Percentiles rank a stretch among this genome's conserved stretches.
Evolutionary conservation across 2,329 filamentous ascomycete genomes (phyloP).

Genomic region (Talaromyces sp.): DNA sequence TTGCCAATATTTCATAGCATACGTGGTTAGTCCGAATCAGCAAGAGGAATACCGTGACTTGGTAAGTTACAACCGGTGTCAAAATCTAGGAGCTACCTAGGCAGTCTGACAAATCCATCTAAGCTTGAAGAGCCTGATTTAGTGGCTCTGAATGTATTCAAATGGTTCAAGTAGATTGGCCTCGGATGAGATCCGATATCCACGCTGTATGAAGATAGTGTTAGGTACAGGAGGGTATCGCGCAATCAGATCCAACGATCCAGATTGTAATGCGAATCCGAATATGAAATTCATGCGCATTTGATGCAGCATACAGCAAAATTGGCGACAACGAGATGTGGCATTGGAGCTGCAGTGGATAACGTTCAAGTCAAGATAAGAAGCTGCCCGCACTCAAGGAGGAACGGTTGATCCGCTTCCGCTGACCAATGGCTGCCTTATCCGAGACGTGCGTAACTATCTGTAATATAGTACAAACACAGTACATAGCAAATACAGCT

Average conservation of each 20-base stretch:
- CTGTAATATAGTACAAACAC: neutral
- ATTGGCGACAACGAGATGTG: neutral
- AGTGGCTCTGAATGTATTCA: neutral
- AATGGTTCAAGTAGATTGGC: neutral
- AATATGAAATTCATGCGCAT: neutral
- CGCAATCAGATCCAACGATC: no score
- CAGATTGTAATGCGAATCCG: neutral
- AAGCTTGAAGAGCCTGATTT: neutral
- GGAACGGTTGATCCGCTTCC: constrained; percentile 5
- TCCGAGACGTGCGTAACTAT: neutral
- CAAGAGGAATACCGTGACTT: neutral
- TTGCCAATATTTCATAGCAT: neutral
- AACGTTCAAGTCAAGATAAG: neutral
- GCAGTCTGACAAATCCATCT: neutral
- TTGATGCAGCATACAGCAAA: neutral
- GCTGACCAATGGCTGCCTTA: neutral
- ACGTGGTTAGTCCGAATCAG: neutral
- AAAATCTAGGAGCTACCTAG: no score
- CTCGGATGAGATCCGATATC: neutral
- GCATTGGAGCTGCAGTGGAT: neutral
- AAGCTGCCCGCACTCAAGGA: neutral
- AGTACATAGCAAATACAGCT: neutral
- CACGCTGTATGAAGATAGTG: neutral
- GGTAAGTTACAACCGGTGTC: no score
- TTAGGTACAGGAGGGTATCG: neutral